These are phyloP conservation scores for Balamuthia mandrillaris DNA, from an alignment of 208 protist species.

Conservation along the genomic window DNA sequence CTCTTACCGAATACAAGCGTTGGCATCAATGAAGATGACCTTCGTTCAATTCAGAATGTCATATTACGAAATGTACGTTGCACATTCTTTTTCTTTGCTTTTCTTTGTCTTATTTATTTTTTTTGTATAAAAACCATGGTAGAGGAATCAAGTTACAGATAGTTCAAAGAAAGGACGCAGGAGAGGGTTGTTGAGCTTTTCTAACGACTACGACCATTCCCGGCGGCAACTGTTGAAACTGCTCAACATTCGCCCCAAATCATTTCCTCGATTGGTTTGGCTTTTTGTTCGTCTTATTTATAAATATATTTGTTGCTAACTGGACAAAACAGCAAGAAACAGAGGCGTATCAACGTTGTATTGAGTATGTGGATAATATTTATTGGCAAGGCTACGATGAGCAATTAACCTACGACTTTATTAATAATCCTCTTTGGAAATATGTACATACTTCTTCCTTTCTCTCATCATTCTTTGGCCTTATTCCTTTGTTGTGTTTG, in stretches of 20 bases:
- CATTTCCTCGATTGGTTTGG: not conserved
- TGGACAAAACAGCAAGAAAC: not conserved
- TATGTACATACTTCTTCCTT: too few species aligned
- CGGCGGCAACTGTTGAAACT: not conserved
- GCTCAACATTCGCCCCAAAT: not conserved
- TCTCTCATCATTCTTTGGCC: too few species aligned
- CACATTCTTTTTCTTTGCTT: not conserved
- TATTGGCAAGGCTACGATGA: not conserved
- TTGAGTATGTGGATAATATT: not conserved
- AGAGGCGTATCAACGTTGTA: not conserved
- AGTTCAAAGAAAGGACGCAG: not conserved
- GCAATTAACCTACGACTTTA: too few species aligned
- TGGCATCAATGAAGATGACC: not conserved
- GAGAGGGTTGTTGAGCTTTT: not conserved
- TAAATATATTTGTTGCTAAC: not conserved
- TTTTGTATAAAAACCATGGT: not conserved
- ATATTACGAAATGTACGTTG: not conserved
- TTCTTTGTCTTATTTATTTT: not conserved
- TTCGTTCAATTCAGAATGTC: not conserved
- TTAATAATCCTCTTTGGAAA: too few species aligned
- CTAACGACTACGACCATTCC: not conserved
- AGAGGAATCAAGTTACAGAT: not conserved
- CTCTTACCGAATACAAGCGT: too few species aligned
- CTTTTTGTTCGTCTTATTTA: not conserved
- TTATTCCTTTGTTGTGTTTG: too few species aligned